Evolutionary conservation across 371 early-diverging fungal genomes (phyloP).

Genomic region (Mortierella sp.): DNA sequence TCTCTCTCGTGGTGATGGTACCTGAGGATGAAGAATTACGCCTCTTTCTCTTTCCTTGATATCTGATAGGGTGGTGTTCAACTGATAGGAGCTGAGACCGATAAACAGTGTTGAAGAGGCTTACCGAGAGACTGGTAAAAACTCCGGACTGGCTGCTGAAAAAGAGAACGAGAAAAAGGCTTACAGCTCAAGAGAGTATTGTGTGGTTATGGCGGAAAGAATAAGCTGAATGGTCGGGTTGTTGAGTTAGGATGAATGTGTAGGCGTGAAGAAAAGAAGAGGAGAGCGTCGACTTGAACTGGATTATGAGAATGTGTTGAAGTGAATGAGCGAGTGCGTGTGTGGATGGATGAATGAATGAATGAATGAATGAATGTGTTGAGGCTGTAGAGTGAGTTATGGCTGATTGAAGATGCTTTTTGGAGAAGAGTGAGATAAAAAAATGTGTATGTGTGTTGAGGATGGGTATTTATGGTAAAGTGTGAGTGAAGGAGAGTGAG

Average conservation of each 20-base stretch:
- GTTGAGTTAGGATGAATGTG: background rate
- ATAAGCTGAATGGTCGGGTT: background rate
- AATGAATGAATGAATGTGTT: background rate
- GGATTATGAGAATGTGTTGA: background rate
- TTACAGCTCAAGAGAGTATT: background rate
- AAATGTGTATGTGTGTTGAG: background rate
- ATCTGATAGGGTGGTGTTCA: background rate
- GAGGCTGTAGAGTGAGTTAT: background rate
- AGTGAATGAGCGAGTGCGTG: background rate
- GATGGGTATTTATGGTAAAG: background rate
- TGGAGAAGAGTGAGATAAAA: background rate
- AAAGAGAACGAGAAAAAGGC: background rate
- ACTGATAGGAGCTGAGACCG: background rate
- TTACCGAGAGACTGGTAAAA: slow-evolving; percentile 5
- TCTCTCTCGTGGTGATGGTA: background rate
- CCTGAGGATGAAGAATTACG: background rate
- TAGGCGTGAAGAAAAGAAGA: background rate
- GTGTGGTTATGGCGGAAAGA: background rate
- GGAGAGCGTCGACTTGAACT: background rate
- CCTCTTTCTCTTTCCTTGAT: background rate
- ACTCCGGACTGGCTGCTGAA: slow-evolving; percentile 3
- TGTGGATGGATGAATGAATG: background rate
- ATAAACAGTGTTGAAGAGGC: background rate
- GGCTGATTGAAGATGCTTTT: background rate
- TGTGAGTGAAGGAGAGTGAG: background rate